Base-by-base conservation (phyloP, 1,284 basidiomycete species). In the Sporisorium sorghi region DNA sequence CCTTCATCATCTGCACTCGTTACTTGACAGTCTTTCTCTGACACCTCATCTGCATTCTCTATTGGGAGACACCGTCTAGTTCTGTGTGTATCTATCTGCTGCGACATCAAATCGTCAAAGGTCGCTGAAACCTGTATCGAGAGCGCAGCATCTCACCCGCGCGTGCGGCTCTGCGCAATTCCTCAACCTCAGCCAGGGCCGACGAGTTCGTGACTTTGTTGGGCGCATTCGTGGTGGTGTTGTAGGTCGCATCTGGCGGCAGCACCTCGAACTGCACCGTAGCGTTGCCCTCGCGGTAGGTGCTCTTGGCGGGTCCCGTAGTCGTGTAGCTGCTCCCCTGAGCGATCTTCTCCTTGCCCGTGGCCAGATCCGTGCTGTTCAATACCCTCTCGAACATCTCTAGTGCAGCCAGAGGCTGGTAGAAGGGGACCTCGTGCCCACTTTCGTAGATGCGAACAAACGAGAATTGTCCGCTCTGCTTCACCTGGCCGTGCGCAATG, bases 361-460 rank as follows among this genome's bases (percentile, higher is more conserved):
- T 77, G 2, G 75, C 77, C 5, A 79, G 55, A 40, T 79, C 75
- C 10, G 42, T 55, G n/a, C 64, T 37, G 33, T 58, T 55, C 23
- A 80, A 43, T 9, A 73, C 64, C 12, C 78, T 57, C 17, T 76
- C 49, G 10, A 78, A 69, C 46, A 80, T 48, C 30, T 71, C 67
- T 8, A 79, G 55, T 10, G 76, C 43, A 11, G 74, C 71, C 4
- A 64, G 26, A 15, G 76, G 76, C 64, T 78, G 76, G 47, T 80
- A 80, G 65, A 78, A 80, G 0, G 78, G 74, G 2, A 78, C 68
- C 35, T 78, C 74, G 57, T 79, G 78, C 2, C 78, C 78, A 28
- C 66, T 67, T 32, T 80, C 58, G 50, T 77, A 80, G 47, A 78
- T 63, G 17, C 78, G 69, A 8, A 65, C 51, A 46, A 80, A 80